These are phyloP conservation scores for Clonostachys rosea DNA, from an alignment of 2,329 filamentous ascomycete species.

Conservation along the genomic window DNA sequence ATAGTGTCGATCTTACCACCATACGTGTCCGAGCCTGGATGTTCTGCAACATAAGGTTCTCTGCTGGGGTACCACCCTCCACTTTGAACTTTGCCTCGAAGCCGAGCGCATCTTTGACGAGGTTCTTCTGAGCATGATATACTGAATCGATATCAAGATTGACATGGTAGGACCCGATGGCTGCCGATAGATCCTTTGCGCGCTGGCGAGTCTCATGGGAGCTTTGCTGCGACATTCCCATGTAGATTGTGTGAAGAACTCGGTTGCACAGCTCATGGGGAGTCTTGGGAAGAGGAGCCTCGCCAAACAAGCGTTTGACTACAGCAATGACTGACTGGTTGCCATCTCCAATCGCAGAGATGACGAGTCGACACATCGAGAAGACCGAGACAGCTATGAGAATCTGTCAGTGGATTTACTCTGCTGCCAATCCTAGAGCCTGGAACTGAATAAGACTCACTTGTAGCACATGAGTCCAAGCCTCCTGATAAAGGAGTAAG, in stretches of 20 bases:
- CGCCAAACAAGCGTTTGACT: constrained; percentile 26
- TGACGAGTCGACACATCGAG: constrained; percentile 49
- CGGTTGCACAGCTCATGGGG: constrained; percentile 50
- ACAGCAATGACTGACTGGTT: constrained; percentile 24
- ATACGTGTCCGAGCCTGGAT: constrained; percentile 62
- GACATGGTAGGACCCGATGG: constrained; percentile 5
- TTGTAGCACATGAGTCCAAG: constrained; percentile 15
- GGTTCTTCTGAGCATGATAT: constrained; percentile 48
- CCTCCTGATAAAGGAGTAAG: constrained; percentile 29
- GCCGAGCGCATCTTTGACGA: constrained; percentile 15
- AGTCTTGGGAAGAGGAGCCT: constrained; percentile 35
- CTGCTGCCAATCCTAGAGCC: too few species aligned
- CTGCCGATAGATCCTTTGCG: constrained; percentile 3
- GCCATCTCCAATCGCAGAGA: constrained; percentile 39
- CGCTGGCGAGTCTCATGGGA: constrained; percentile 44
- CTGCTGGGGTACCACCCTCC: constrained; percentile 50
- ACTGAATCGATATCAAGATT: constrained; percentile 6
- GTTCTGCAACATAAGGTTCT: constrained; percentile 64
- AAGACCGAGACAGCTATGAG: constrained; percentile 15
- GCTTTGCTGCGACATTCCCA: constrained; percentile 32
- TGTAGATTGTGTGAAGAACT: constrained; percentile 38
- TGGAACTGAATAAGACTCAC: background rate
- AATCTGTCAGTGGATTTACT: background rate
- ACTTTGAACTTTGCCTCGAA: constrained; percentile 33
- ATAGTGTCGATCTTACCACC: constrained; percentile 35